phyloP scores from a whole-genome alignment of 192 early-diverging fungal species.

The Rhizoclosmatium sp. region DNA sequence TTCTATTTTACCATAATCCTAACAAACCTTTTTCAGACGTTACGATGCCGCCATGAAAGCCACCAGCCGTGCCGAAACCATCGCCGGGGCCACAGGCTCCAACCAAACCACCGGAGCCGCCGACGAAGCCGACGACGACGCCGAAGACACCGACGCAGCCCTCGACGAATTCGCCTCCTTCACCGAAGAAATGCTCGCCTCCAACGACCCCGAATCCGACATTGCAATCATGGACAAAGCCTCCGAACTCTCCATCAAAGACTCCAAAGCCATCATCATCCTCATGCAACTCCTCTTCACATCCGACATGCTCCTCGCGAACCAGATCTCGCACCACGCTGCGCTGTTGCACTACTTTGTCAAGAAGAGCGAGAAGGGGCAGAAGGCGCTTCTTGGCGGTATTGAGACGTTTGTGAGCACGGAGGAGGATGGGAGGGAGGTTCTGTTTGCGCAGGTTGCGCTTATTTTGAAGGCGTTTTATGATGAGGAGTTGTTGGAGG shows the following conservation, averaged over 20 bases:
- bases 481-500: constrained; percentile 89
- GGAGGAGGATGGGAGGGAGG: constrained; percentile 14
- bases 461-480: constrained; percentile 89
- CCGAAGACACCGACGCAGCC: constrained; percentile 42
- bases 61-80: constrained; percentile 15
- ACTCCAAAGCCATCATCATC: constrained; percentile 82
- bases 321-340: constrained; percentile 77
- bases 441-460: constrained; percentile 59
- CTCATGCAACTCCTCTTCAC: constrained; percentile 85
- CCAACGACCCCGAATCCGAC: constrained; percentile 44
- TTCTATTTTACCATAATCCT: not conserved
- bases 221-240: constrained; percentile 76
- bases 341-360: constrained; percentile 79
- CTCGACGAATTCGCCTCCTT: constrained; percentile 86
- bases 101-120: not conserved
- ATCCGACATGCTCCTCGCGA: constrained; percentile 56
- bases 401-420: constrained; percentile 83
- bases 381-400: constrained; percentile 89
- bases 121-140: constrained; percentile 4
- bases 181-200: constrained; percentile 59
- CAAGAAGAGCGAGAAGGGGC: constrained; percentile 76
- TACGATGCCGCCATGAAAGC: constrained; percentile 11
- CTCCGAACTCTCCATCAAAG: constrained; percentile 76
- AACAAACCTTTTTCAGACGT: not conserved
- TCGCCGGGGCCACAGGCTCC: not conserved